These are phyloP conservation scores for Pisolithus sp. DNA, from an alignment of 768 basidiomycete genomes.

Conservation along the genomic window DNA sequence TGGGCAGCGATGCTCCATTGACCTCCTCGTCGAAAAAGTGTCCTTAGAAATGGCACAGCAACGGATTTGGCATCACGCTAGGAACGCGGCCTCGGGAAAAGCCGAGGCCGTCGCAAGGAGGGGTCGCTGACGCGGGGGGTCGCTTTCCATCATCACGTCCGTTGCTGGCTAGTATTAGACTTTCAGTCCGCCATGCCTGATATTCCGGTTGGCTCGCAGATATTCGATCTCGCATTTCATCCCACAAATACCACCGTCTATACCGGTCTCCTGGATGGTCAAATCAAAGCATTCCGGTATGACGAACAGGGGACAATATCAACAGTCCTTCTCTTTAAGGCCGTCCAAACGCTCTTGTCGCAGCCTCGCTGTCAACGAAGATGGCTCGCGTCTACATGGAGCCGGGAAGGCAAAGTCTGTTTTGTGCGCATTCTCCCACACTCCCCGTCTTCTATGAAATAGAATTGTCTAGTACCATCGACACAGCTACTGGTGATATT, in stretches of 20 bases:
- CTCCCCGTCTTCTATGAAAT: not conserved
- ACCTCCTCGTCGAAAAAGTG: conserved; percentile 4
- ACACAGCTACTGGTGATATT: conserved; percentile 51
- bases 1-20: conserved; percentile 29
- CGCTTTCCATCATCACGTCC: too few species aligned
- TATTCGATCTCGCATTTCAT: conserved; percentile 89
- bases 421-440: conserved; percentile 46
- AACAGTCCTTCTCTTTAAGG: conserved; percentile 52
- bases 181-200: conserved; percentile 38
- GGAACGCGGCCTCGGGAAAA: not conserved
- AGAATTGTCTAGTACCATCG: conserved; percentile 48
- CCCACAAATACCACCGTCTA: conserved; percentile 68
- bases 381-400: conserved; percentile 66
- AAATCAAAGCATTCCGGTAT: conserved; percentile 77
- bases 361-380: conserved; percentile 57
- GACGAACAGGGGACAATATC: conserved; percentile 59
- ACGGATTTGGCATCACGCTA: not conserved
- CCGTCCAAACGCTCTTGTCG: conserved; percentile 85
- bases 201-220: conserved; percentile 67
- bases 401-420: conserved; percentile 79
- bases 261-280: conserved; percentile 72
- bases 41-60: not conserved
- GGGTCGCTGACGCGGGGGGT: too few species aligned
- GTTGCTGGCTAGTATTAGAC: not conserved
- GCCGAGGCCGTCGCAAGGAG: not conserved